Evolutionary conservation across 2,329 filamentous ascomycete species (phyloP).

Genomic region (Westerdykella aurantiaca): DNA sequence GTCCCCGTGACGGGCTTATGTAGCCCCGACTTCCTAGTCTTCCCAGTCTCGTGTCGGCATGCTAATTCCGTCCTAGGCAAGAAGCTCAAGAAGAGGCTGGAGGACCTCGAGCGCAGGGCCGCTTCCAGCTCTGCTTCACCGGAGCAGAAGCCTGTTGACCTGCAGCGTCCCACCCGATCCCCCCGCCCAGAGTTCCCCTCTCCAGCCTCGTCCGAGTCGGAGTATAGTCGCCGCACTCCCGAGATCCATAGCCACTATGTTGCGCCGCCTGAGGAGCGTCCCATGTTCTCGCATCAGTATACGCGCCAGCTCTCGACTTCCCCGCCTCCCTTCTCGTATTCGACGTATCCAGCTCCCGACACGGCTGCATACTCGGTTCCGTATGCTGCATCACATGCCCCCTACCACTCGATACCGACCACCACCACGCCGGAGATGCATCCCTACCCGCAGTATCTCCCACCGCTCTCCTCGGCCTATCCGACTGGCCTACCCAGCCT

Average conservation of each 20-base stretch:
- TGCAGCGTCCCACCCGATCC: conserved; percentile 38
- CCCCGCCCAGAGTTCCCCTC: conserved; percentile 35
- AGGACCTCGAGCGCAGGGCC: conserved; percentile 76
- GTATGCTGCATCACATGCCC: conserved; percentile 42
- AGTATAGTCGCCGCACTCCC: conserved; percentile 19
- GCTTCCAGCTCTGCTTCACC: conserved; percentile 57
- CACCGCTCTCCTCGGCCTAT: conserved; percentile 39
- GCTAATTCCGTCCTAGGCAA: conserved; percentile 56
- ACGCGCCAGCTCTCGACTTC: conserved; percentile 65
- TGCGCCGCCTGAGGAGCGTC: conserved; percentile 60
- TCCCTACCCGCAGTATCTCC: conserved; percentile 54
- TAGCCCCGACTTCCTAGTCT: neutral
- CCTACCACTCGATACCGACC: conserved; percentile 37
- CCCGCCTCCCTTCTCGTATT: conserved; percentile 63
- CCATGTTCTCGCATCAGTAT: conserved; percentile 61
- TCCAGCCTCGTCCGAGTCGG: conserved; percentile 33
- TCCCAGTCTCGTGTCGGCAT: conserved; percentile 5
- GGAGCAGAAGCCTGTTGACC: conserved; percentile 53
- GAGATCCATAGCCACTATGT: conserved; percentile 36
- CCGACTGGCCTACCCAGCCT: conserved; percentile 60
- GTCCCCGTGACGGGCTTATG: conserved; percentile 32
- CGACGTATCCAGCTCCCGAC: conserved; percentile 62
- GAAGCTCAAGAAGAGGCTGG: conserved; percentile 85
- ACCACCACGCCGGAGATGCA: conserved; percentile 35
- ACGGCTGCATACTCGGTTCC: conserved; percentile 55